Evolutionary conservation across 2,329 filamentous ascomycete genomes (phyloP).

Genomic region (Raffaelea deltoideospora): DNA sequence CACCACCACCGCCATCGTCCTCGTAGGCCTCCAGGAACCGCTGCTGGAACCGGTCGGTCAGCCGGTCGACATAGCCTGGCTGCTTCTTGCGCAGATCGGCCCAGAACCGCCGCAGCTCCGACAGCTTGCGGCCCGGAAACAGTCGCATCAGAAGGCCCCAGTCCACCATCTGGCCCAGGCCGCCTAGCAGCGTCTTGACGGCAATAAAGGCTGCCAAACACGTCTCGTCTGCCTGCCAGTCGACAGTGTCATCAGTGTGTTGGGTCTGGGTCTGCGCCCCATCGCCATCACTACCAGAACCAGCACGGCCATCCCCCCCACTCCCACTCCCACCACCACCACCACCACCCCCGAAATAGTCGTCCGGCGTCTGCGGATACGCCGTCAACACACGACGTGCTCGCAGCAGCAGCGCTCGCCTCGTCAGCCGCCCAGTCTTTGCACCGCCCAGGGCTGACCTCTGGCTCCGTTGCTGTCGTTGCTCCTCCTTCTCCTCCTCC

Average conservation of each 20-base stretch:
- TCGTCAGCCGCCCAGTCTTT: constrained; percentile 7
- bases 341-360: constrained; percentile 15
- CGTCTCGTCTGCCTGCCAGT: constrained; percentile 26
- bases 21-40: constrained; percentile 53
- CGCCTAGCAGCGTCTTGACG: constrained; percentile 42
- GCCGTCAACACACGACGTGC: constrained; percentile 16
- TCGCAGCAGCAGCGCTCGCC: constrained; percentile 15
- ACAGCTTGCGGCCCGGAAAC: constrained; percentile 38
- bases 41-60: constrained; percentile 49
- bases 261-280: neutral
- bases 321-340: neutral
- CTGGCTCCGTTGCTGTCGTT: neutral
- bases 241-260: constrained; percentile 10
- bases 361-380: constrained; percentile 17
- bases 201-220: constrained; percentile 43
- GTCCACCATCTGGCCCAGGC: constrained; percentile 42
- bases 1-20: too few relatives aligned
- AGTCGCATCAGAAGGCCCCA: constrained; percentile 42
- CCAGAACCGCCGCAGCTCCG: constrained; percentile 41
- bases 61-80: constrained; percentile 34
- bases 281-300: neutral
- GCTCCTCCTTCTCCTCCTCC: neutral
- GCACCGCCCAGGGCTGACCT: neutral
- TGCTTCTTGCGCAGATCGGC: constrained; percentile 32
- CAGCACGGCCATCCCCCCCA: too few relatives aligned